Evolutionary conservation across 257 asterid species (phyloP).

Genomic region (Scutellaria barbata): DNA sequence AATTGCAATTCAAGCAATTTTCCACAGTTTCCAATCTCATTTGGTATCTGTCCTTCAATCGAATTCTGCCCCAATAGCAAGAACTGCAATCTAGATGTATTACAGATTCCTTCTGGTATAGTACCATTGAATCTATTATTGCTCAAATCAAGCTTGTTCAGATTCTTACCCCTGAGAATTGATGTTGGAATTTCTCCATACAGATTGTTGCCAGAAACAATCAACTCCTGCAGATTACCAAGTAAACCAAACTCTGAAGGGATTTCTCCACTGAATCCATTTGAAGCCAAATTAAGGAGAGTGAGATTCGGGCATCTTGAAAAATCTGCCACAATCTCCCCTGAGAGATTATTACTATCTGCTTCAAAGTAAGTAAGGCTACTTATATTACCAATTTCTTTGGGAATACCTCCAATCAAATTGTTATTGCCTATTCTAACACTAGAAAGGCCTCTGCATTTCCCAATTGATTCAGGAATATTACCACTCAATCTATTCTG

Average conservation of each 20-base stretch:
- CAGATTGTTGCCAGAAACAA: constrained; percentile 71
- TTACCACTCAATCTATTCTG: constrained; percentile 70
- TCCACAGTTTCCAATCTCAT: constrained; percentile 69
- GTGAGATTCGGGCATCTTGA: constrained; percentile 80
- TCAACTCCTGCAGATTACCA: constrained; percentile 77
- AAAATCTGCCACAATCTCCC: constrained; percentile 79
- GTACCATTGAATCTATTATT: constrained; percentile 76
- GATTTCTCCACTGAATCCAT: constrained; percentile 70
- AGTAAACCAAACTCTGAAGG: constrained; percentile 79
- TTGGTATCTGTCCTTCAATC: constrained; percentile 68
- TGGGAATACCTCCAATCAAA: constrained; percentile 72
- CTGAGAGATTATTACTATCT: constrained; percentile 76
- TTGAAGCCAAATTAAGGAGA: constrained; percentile 89
- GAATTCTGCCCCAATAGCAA: constrained; percentile 66
- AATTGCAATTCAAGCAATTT: constrained; percentile 77
- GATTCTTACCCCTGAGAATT: constrained; percentile 67
- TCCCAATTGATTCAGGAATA: constrained; percentile 69
- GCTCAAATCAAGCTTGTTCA: constrained; percentile 88
- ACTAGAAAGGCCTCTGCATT: constrained; percentile 68
- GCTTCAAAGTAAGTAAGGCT: constrained; percentile 96
- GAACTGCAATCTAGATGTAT: constrained; percentile 73
- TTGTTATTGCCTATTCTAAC: constrained; percentile 77
- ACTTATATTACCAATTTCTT: constrained; percentile 73
- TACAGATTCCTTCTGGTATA: constrained; percentile 72
- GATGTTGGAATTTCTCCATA: constrained; percentile 78